Conservation (phyloP, 2,329 filamentous ascomycete genomes). For the Gliomastix tumulicola region DNA sequence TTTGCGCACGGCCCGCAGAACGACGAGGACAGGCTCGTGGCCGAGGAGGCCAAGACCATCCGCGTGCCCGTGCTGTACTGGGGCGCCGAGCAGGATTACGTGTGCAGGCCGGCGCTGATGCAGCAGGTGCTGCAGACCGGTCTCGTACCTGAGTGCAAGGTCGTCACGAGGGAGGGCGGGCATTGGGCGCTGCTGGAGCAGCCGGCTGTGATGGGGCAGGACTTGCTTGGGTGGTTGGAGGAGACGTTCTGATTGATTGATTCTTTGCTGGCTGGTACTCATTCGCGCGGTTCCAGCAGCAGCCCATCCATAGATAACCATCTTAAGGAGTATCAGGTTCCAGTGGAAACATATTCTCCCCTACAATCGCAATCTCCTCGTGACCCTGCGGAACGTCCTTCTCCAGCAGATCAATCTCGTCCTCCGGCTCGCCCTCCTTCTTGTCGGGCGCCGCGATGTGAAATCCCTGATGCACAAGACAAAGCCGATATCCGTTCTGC, state of each 20-base stretch:
- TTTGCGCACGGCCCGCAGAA: slow-evolving; percentile 10
- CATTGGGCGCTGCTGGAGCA: slow-evolving; percentile 22
- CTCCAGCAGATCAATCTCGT: background rate
- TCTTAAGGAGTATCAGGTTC: too few species aligned
- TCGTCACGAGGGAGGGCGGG: slow-evolving; percentile 12
- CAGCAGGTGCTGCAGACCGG: slow-evolving; percentile 10
- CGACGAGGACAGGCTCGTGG: slow-evolving; percentile 10
- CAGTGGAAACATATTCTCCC: background rate
- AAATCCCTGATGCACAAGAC: background rate
- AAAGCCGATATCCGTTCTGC: background rate
- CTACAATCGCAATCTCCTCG: background rate
- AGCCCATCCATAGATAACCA: too few species aligned
- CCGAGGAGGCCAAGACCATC: slow-evolving; percentile 9
- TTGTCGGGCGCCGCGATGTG: background rate
- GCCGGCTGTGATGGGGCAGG: slow-evolving; percentile 14
- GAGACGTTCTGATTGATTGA: too few species aligned
- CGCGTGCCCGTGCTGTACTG: slow-evolving; percentile 17
- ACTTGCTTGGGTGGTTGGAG: slow-evolving; percentile 11
- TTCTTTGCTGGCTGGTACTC: too few species aligned
- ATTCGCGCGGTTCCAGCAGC: too few species aligned
- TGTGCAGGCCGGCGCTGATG: slow-evolving; percentile 14
- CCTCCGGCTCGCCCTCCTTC: background rate
- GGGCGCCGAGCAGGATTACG: slow-evolving; percentile 14
- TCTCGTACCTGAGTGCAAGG: slow-evolving; percentile 15
- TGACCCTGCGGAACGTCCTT: background rate